Evolutionary conservation across 2,329 filamentous ascomycete genomes (phyloP).

Genomic region (Colletotrichum coccodes): DNA sequence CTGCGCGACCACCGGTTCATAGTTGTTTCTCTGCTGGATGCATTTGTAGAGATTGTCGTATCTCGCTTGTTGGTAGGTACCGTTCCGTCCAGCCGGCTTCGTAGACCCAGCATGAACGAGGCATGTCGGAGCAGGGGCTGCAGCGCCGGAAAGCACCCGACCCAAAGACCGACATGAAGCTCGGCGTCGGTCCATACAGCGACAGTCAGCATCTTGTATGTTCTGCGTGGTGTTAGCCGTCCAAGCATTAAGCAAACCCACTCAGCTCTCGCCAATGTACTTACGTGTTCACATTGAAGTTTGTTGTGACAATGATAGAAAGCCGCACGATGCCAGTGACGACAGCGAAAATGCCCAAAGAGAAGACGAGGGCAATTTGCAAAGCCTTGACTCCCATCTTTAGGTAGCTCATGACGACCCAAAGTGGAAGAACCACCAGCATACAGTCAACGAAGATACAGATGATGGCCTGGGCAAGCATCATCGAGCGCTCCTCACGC

Average conservation of each 20-base stretch:
- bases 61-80: not conserved
- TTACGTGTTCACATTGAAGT: constrained; percentile 44
- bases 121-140: constrained; percentile 40
- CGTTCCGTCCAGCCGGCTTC: constrained; percentile 4
- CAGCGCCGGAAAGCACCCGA: constrained; percentile 51
- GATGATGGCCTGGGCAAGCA: constrained; percentile 44
- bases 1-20: not conserved
- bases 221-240: constrained; percentile 37
- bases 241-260: not conserved
- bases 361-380: constrained; percentile 48
- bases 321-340: constrained; percentile 50
- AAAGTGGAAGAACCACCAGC: constrained; percentile 48
- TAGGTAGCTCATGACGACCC: constrained; percentile 48
- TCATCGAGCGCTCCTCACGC: constrained; percentile 40
- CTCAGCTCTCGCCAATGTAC: constrained; percentile 29
- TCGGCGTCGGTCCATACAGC: constrained; percentile 53
- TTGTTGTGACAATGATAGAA: constrained; percentile 43
- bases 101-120: constrained; percentile 1
- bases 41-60: not conserved
- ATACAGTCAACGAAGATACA: constrained; percentile 46
- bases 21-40: not conserved
- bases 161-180: constrained; percentile 54
- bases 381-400: constrained; percentile 44
- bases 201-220: constrained; percentile 48
- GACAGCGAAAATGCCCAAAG: constrained; percentile 49